Base-by-base conservation (phyloP, 2,329 filamentous ascomycete genomes). In the Tolypocladium cylindrosporum region DNA sequence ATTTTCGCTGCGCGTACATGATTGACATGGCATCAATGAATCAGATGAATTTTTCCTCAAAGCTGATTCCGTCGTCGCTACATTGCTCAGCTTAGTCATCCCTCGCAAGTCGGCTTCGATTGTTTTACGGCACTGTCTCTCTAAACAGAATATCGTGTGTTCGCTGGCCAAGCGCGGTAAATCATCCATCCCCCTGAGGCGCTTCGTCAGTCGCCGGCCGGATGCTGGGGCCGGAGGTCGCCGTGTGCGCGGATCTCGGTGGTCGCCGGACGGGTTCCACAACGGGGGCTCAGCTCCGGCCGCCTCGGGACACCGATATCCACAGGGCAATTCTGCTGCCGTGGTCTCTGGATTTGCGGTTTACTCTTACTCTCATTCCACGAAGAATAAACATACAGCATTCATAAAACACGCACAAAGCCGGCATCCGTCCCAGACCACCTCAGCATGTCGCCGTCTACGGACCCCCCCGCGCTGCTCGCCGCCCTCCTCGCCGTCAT, bases 401-500 rank as follows among this genome's bases (percentile, higher is more conserved):
- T 10, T 41, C n/a, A 2, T 3, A 19, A 41, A 41, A 19, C 5
- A 8, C 40, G 16, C 21, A 14, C 6, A 34, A 31, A 50, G 24
- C 9, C 14, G 34, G 34, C 43, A 31, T 16, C 7, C 6, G 5
- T 10, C 43, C 21, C 21, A 27, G 3, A 11, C 1, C 16, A 10
- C 2, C 16, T 24, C 45, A 2, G 10, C 45, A 13, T 14, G 34
- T 34, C 34, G 45, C 34, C 45, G 19, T 9, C 45, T 6, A 16
- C 21, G 10, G 45, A 50, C 19, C 3, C 27, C 27, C 4, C 14
- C 6, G 7, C 31, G 45, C 45, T 79, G 9, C 67, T 80, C 14
- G 63, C 67, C 5, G 66, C 72, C 6, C 68, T 81, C 27, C 74
- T 81, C 42, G 60, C 63, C 36, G 69, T 72, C 1, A 74, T 77